Conservation (phyloP, 495 filamentous ascomycete genomes). For the Xylaria palmicola region DNA sequence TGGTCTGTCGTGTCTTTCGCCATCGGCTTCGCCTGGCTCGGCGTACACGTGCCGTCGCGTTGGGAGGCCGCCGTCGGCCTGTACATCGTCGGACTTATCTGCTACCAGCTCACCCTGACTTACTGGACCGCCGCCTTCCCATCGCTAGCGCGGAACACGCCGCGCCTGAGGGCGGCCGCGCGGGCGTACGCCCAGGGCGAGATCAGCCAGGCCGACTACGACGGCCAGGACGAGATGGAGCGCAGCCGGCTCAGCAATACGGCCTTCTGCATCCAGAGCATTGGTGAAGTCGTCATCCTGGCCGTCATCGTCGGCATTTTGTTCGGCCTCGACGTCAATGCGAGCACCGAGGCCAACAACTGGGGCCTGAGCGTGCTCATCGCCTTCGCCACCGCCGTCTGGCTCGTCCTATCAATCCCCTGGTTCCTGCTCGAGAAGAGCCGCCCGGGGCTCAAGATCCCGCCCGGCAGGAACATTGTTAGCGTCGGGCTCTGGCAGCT, state of each 20-base stretch:
- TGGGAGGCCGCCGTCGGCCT: constrained; percentile 58
- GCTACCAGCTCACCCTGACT: constrained; percentile 64
- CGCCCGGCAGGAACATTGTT: constrained; percentile 41
- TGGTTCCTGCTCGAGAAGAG: constrained; percentile 66
- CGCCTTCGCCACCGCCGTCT: constrained; percentile 62
- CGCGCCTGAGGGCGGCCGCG: constrained; percentile 52
- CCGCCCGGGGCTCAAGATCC: constrained; percentile 52
- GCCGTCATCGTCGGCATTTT: constrained; percentile 63
- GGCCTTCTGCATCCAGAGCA: constrained; percentile 61
- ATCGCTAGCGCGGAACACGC: constrained; percentile 58
- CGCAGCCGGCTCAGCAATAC: constrained; percentile 59
- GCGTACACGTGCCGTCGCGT: constrained; percentile 54
- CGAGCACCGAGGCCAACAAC: constrained; percentile 58
- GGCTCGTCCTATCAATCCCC: constrained; percentile 58
- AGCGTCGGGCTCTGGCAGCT: constrained; percentile 60
- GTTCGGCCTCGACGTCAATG: constrained; percentile 60
- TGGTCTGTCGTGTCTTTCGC: constrained; percentile 58
- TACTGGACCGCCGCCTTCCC: constrained; percentile 70
- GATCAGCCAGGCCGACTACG: constrained; percentile 59
- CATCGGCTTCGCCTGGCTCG: constrained; percentile 64
- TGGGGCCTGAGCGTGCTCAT: constrained; percentile 65
- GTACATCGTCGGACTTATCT: constrained; percentile 64
- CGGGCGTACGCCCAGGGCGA: constrained; percentile 49
- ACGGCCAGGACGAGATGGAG: constrained; percentile 61
- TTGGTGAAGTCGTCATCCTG: constrained; percentile 60